Conservation (phyloP, 176 grass and related monocot species). For the Aegilops bicornis region DNA sequence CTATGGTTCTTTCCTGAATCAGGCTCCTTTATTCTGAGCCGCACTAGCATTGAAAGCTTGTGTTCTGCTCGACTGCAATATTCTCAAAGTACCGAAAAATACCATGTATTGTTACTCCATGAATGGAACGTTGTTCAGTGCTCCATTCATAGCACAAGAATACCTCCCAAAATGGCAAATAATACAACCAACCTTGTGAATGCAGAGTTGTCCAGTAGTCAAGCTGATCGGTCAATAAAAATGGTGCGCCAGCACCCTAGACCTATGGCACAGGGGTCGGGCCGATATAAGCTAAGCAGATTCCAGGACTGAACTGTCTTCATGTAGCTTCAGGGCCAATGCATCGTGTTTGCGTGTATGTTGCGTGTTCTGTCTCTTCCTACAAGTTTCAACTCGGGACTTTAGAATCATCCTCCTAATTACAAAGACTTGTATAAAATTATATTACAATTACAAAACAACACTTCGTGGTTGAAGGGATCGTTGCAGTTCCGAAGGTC, state of each 20-base stretch:
- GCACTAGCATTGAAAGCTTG: neutral
- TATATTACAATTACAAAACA: conserved; percentile 11
- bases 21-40: neutral
- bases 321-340: neutral
- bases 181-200: neutral
- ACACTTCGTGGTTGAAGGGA: conserved; percentile 16
- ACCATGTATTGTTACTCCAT: neutral
- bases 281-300: neutral
- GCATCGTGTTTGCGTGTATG: neutral
- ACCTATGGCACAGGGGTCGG: neutral
- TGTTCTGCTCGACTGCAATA: neutral
- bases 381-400: conserved; percentile 29
- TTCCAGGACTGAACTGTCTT: neutral
- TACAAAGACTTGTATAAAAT: conserved; percentile 39
- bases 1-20: neutral
- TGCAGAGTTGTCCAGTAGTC: neutral
- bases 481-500: conserved; percentile 9
- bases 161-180: neutral
- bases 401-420: conserved; percentile 40
- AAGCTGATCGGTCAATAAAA: neutral
- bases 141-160: neutral
- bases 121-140: neutral
- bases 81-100: neutral
- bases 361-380: conserved; percentile 16
- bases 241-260: neutral